Evolutionary conservation across 805 yeast species (phyloP), one percentile per base, ranked within the genome.

Genomic region (Spathaspora boniae): DNA sequence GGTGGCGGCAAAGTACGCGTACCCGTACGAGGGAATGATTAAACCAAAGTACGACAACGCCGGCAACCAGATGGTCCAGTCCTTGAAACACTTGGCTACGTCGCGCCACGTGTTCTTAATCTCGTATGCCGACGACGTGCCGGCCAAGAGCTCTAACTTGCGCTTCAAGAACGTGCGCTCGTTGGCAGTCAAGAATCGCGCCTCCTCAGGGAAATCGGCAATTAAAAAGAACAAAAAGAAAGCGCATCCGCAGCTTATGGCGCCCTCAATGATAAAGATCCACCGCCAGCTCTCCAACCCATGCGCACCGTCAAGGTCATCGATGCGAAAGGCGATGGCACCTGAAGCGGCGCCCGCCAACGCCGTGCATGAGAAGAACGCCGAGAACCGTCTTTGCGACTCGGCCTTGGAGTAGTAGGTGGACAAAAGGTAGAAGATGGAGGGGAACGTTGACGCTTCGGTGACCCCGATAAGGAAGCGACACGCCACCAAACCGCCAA

Each of bases 311-410:
- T 76, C 68, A 47, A 82, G 63, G 26, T 76, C 77, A 46, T 76
- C 58, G 42, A 81, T 74, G 42, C 76, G 76, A 47, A 73, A 78
- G 6, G 89, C 87, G 45, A 83, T 70, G 19, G 85, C 77, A 39
- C 88, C 88, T 9, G 82, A 82, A 46, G 84, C 82, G 16, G 85
- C 88, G 53, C 93, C 89, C 2, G 89, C 86, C 36, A 84, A 66
- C 44, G 82, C 75, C 4, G 89, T 80, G 31, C 82, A 77, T 22
- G 82, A 66, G 61, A 83, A 82, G 58, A 83, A 82, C 35, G 78
- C 72, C 23, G 82, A 71, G 55, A 79, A 81, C 34, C 91, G 61
- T 51, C 79, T 72, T 59, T 81, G 86, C 9, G 86, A 73, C 55
- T 82, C 89, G 12, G 58, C 57, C 34, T 80, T 71, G 25, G 76